Percentiles rank a stretch among this genome's conserved stretches.
Conservation (phyloP, 2,329 filamentous ascomycete genomes). For the Claviceps paspali region DNA sequence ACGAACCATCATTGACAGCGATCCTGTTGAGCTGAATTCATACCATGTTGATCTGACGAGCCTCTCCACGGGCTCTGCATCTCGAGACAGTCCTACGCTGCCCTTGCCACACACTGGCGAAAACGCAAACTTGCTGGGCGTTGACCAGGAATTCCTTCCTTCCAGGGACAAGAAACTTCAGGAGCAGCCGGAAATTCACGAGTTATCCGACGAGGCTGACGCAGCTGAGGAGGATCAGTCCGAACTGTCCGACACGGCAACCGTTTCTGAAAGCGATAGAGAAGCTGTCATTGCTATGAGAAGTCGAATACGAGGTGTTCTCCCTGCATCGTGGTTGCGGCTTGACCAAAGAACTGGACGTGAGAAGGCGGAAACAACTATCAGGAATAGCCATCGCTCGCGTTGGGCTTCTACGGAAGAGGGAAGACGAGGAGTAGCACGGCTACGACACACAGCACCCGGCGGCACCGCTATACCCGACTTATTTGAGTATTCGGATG, state of each 20-base stretch:
- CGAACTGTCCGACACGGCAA: slow-evolving; percentile 10
- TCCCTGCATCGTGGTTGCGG: slow-evolving; percentile 53
- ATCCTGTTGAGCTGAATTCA: slow-evolving; percentile 12
- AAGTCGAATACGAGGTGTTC: slow-evolving; percentile 40
- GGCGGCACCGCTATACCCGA: slow-evolving; percentile 16
- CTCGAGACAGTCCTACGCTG: neutral
- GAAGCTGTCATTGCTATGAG: slow-evolving; percentile 25
- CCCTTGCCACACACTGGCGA: neutral
- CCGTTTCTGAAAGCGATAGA: slow-evolving; percentile 24
- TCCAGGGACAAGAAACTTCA: neutral
- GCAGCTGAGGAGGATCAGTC: neutral
- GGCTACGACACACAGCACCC: slow-evolving; percentile 23
- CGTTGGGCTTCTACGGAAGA: slow-evolving; percentile 22
- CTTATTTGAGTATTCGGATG: slow-evolving; percentile 28
- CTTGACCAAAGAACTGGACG: slow-evolving; percentile 33
- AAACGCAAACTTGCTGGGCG: neutral
- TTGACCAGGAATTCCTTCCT: neutral
- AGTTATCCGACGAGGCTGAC: slow-evolving; percentile 1
- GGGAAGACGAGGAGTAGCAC: slow-evolving; percentile 33
- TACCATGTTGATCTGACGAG: neutral
- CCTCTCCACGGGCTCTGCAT: neutral
- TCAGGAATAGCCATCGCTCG: slow-evolving; percentile 12
- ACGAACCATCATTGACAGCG: slow-evolving; percentile 17
- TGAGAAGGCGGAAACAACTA: slow-evolving; percentile 16
- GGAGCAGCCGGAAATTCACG: neutral